Evolutionary conservation across 1,284 basidiomycete species (phyloP), one percentile per base, ranked within the genome.

Genomic region (Laetiporus sulphureus): DNA sequence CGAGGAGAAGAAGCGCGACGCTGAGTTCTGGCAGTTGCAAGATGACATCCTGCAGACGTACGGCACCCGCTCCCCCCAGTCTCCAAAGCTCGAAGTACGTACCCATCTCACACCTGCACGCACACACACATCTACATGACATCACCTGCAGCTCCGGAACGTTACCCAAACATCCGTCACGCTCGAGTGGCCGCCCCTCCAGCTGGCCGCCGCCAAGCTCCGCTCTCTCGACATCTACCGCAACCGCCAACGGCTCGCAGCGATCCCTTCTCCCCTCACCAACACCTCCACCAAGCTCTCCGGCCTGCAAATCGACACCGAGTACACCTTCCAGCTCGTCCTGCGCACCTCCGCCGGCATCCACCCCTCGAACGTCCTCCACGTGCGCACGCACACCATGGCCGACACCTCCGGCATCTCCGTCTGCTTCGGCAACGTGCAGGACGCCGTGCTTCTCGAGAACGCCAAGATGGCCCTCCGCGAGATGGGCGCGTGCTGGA

Each of bases 161-260:
- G 80, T 91, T 32, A 96, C 93, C 1, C 94, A 97, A 71, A 97
- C 94, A 1, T 93, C 87, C 5, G 90, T 93, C 2, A 91, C 90
- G 0, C 74, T 96, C 10, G 91, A 95, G 68, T 97, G 93, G 93
- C 85, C 88, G 3, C 60, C 75, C 15, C 66, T 97, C n/a, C 67
- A 89, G 46, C 75, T 96, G 12, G 93, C 91, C 0, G 88, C 82
- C 1, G 79, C 91, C 5, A 85, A 84, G 54, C 68, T 96, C 18
- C 79, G 92, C 41, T 87, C 84, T 0, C 71, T 97, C 21, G 91
- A 94, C 53, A 91, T 96, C 56, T 93, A 89, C 68, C 79, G 89
- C 50, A 96, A 96, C 58, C 81, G 83, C 3, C 81, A 91, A 61
- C 77, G 93, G 10, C 77, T 95, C 40, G 89, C 91, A 0, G 71